Evolutionary conservation across 225 moss, liverwort and hornwort genomes (phyloP).

Genomic region (Rhytidiadelphus loreus): DNA sequence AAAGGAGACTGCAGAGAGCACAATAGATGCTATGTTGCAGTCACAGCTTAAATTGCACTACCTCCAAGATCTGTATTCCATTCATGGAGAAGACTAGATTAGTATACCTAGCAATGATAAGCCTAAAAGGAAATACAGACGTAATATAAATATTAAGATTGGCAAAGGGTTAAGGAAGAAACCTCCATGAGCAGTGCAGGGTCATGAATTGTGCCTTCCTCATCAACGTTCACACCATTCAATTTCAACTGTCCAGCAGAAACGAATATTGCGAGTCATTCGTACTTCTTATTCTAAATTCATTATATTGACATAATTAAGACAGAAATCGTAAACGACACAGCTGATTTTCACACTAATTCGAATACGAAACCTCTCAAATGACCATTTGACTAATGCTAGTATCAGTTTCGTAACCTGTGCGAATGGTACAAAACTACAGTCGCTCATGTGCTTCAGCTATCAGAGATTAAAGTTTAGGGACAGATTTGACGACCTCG

Average conservation of each 20-base stretch:
- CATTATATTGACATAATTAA: background rate
- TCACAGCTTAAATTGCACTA: background rate
- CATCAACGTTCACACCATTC: constrained; percentile 59
- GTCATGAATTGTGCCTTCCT: constrained; percentile 77
- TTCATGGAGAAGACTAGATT: background rate
- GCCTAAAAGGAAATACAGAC: background rate
- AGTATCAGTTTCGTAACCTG: background rate
- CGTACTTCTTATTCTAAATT: background rate
- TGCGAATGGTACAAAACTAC: background rate
- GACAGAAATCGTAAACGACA: background rate
- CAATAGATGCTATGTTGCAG: background rate
- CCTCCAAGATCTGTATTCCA: background rate
- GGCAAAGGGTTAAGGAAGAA: background rate
- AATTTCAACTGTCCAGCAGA: constrained; percentile 46
- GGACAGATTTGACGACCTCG: background rate
- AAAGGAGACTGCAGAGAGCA: background rate
- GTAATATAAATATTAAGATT: background rate
- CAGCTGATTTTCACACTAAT: background rate
- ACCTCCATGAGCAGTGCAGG: constrained; percentile 89
- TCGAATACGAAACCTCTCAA: background rate
- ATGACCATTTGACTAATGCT: background rate
- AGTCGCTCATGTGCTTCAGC: background rate
- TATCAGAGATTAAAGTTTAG: background rate
- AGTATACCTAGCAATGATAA: background rate
- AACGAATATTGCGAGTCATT: background rate